Evolutionary conservation across 345 rosid genomes (phyloP), one percentile per base, ranked within the genome.

Genomic region (Ailanthus altissimus): DNA sequence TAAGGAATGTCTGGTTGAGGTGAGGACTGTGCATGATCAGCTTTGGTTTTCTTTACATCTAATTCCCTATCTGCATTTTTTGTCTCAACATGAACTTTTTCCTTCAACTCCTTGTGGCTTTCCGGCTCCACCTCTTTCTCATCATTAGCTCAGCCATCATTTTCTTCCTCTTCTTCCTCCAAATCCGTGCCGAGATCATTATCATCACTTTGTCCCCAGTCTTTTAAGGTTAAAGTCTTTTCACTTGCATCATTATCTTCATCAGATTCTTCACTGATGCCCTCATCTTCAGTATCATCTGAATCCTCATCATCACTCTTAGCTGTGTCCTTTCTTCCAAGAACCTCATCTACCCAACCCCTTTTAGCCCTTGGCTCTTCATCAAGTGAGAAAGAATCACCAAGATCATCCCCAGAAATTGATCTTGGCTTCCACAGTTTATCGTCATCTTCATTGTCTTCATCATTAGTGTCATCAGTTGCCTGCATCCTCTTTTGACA

Each of bases 171-270:
- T 68, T 75, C 85, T 71, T 83, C 91, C 66, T 89, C 90, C 79
- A 89, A 83, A 84, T 87, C 90, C 16, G 81, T 79, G 67, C 74
- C 92, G 74, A 90, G 78, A 81, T 88, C 77, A 40, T 90, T 95
- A 81, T 91, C 87, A 84, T 93, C 98, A 85, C 97, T 93, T 80
- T 90, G 97, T 79, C 92, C 97, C 97, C 98, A 96, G 61, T 91
- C 97, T 83, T 86, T 85, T 78, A 91, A 66, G 75, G 85, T 78
- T 67, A 56, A 61, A 75, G 63, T 26, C 75, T 84, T 84, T 38
- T 75, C 84, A 53, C 14, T 14, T 40, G 79, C 84, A 50, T 76
- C 81, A 75, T 76, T 77, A 60, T 74, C 85, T 26, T 85, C 98
- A 80, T 84, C 91, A 51, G 87, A 84, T 84, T 79, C 86, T 65